Conservation (phyloP, 768 basidiomycete species). For the Suillus fuscotomentosus region DNA sequence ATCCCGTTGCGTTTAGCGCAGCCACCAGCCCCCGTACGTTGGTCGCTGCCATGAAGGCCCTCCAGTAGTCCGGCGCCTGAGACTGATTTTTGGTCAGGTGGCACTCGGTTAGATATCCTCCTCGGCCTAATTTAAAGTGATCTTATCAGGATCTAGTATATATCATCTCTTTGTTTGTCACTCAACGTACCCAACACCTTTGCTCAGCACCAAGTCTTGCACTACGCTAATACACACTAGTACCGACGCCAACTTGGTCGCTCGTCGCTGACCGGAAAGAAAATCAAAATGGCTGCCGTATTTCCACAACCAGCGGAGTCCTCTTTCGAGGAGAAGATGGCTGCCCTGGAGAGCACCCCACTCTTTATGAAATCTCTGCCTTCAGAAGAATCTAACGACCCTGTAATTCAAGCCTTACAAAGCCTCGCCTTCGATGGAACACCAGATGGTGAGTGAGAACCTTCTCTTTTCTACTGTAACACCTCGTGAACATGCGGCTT, state of each 20-base stretch:
- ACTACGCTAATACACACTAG: not conserved
- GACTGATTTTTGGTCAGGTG: not conserved
- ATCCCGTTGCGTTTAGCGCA: slow-evolving; percentile 59
- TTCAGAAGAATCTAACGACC: slow-evolving; percentile 57
- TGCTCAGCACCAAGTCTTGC: not conserved
- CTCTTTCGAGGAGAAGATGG: slow-evolving; percentile 36
- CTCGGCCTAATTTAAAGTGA: not conserved
- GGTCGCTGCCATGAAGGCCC: slow-evolving; percentile 27
- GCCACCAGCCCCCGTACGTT: slow-evolving; percentile 50
- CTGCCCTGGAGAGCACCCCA: slow-evolving; percentile 64
- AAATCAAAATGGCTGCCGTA: slow-evolving; percentile 17
- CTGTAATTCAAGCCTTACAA: slow-evolving; percentile 78
- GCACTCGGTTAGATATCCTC: slow-evolving; percentile 11
- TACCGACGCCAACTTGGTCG: not conserved
- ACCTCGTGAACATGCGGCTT: not conserved
- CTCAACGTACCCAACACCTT: not conserved
- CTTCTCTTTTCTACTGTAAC: not conserved
- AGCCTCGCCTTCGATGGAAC: slow-evolving; percentile 87
- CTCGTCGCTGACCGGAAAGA: not conserved
- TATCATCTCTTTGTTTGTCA: not conserved
- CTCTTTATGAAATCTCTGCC: slow-evolving; percentile 94
- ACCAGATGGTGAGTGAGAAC: slow-evolving; percentile 76
- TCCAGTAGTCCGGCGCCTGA: not conserved
- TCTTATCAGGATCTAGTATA: slow-evolving; percentile 11
- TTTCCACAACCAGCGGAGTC: slow-evolving; percentile 21